A percentile compares a stretch with the other conserved stretches of the same genome.
These are phyloP conservation scores for Crataegus laevigata DNA, from an alignment of 306 rosid genomes.

Conservation along the genomic window DNA sequence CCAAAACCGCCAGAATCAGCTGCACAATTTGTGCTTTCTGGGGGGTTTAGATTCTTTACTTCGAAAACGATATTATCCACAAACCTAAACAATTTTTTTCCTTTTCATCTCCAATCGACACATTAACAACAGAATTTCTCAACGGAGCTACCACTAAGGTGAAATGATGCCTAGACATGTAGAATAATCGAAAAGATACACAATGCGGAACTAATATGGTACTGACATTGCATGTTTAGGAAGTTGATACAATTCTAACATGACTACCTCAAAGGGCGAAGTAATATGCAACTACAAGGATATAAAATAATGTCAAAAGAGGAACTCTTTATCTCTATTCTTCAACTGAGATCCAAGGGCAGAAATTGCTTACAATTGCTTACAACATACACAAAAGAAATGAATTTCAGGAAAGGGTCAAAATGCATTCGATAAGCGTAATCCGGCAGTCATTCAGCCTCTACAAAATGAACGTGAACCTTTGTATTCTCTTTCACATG, in stretches of 20 bases:
- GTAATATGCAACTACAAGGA: neutral
- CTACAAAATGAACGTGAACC: neutral
- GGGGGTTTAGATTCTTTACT: too few species aligned
- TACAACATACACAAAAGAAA: constrained; percentile 5
- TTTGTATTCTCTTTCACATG: neutral
- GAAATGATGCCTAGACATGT: neutral
- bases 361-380: neutral
- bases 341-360: neutral
- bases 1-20: neutral
- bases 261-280: neutral
- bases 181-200: neutral
- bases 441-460: constrained; percentile 10
- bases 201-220: neutral
- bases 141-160: neutral
- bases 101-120: neutral
- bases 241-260: neutral
- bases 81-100: too few species aligned
- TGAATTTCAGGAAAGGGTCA: constrained; percentile 3
- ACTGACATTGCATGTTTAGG: constrained; percentile 6
- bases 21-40: neutral
- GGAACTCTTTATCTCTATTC: neutral
- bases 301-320: neutral
- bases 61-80: too few species aligned
- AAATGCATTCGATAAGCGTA: constrained; percentile 7
- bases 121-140: neutral